These are phyloP conservation scores for Lunasporangiospora selenospora DNA, from an alignment of 192 early-diverging fungal genomes.

Conservation along the genomic window DNA sequence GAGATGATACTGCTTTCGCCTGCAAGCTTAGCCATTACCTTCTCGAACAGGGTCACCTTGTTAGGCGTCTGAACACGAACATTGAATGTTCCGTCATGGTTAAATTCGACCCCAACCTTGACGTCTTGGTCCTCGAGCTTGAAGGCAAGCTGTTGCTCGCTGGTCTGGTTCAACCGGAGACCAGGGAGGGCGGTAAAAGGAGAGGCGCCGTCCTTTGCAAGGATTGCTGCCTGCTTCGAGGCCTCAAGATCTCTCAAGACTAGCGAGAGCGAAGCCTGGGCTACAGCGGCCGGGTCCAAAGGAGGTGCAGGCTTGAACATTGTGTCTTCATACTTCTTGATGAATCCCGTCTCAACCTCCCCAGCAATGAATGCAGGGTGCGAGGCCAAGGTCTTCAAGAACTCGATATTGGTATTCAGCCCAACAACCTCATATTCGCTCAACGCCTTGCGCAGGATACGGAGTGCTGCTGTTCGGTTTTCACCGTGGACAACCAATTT, in stretches of 20 bases:
- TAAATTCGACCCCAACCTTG: conserved; percentile 45
- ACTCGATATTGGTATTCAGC: conserved; percentile 92
- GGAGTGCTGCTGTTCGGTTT: conserved; percentile 84
- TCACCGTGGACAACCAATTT: conserved; percentile 89
- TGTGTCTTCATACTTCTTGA: conserved; percentile 63
- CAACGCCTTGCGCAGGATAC: conserved; percentile 80
- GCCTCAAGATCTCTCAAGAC: conserved; percentile 46
- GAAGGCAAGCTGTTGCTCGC: conserved; percentile 39
- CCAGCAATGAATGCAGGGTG: conserved; percentile 87
- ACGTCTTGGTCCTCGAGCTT: conserved; percentile 45
- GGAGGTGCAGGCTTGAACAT: conserved; percentile 36
- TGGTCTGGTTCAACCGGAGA: conserved; percentile 58
- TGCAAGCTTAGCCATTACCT: conserved; percentile 51
- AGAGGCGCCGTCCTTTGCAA: conserved; percentile 37
- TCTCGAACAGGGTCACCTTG: conserved; percentile 41
- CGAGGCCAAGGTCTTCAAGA: conserved; percentile 78
- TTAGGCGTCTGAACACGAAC: conserved; percentile 40
- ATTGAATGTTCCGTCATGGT: conserved; percentile 47
- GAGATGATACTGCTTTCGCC: conserved; percentile 59
- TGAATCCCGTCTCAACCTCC: conserved; percentile 95
- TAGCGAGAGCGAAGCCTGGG: conserved; percentile 66
- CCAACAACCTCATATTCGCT: conserved; percentile 91
- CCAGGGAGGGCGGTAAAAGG: conserved; percentile 53
- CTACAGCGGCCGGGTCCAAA: conserved; percentile 58
- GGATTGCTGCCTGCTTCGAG: conserved; percentile 26